These are phyloP conservation scores for Citropsis articulata DNA, from an alignment of 345 rosid species.

Conservation along the genomic window DNA sequence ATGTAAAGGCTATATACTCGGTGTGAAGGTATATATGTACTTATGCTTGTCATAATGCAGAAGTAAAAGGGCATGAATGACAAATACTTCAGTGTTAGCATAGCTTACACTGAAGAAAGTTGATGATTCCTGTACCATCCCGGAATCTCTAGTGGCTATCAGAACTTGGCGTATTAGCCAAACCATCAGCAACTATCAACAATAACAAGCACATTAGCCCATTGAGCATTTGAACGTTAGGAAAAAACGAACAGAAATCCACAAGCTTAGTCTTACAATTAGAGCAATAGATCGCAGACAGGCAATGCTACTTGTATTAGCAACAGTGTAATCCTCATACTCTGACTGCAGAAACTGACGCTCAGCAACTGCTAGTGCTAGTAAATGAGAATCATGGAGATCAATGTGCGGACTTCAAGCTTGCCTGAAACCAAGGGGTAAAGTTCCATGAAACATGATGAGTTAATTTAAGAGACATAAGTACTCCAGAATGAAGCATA, in stretches of 20 bases:
- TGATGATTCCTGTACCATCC: conserved; percentile 44
- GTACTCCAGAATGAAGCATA: not conserved
- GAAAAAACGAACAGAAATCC: not conserved
- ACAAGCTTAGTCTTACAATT: conserved; percentile 34
- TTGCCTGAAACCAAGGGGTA: conserved; percentile 36
- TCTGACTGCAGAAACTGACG: conserved; percentile 46
- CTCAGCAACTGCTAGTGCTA: conserved; percentile 55
- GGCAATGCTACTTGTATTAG: conserved; percentile 49
- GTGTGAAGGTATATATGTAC: not conserved
- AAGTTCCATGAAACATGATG: not conserved
- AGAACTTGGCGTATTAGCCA: conserved; percentile 56
- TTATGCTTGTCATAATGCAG: not conserved
- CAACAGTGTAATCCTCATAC: conserved; percentile 55
- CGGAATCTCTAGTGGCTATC: conserved; percentile 38
- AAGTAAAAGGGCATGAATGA: not conserved
- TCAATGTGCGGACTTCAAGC: conserved; percentile 56
- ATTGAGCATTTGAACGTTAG: not conserved
- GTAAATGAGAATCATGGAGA: conserved; percentile 53
- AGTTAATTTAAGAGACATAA: not conserved
- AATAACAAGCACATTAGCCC: conserved; percentile 10
- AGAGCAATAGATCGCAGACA: conserved; percentile 56
- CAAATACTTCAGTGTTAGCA: not conserved
- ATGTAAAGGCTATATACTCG: not conserved
- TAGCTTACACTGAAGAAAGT: conserved; percentile 41
- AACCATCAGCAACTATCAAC: conserved; percentile 47